These are phyloP conservation scores for Tetraselmis chui DNA, from an alignment of 139 green algal species.

Conservation along the genomic window DNA sequence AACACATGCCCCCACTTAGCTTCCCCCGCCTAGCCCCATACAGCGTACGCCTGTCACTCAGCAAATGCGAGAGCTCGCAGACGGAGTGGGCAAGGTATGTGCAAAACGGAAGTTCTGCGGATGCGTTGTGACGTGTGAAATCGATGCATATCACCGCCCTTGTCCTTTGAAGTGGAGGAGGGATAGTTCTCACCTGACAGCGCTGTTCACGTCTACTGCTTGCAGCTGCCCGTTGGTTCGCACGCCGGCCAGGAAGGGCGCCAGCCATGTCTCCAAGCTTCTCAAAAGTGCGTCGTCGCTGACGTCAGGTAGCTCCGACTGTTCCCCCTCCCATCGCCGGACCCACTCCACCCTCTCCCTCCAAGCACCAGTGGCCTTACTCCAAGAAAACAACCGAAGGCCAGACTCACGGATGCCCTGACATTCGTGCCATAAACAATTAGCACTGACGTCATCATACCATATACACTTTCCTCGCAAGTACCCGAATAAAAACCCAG, in stretches of 20 bases:
- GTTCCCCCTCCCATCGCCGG: not conserved
- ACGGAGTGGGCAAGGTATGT: too few relatives aligned
- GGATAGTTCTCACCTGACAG: conserved; percentile 25
- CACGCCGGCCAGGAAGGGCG: conserved; percentile 26
- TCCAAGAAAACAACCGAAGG: conserved; percentile 11
- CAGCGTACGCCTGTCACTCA: conserved; percentile 1
- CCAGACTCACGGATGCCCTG: conserved; percentile 35
- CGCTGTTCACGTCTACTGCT: conserved; percentile 14
- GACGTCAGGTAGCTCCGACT: conserved; percentile 39
- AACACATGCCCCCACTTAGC: too few relatives aligned
- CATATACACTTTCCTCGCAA: too few relatives aligned
- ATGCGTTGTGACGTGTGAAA: too few relatives aligned
- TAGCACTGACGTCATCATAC: too few relatives aligned
- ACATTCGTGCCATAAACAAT: too few relatives aligned
- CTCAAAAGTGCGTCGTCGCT: conserved; percentile 28
- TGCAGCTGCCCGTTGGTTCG: conserved; percentile 22
- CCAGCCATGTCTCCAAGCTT: conserved; percentile 27
- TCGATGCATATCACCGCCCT: too few relatives aligned
- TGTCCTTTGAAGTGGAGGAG: too few relatives aligned
- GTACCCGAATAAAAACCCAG: too few relatives aligned
- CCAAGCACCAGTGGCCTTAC: conserved; percentile 28
- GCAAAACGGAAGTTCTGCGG: too few relatives aligned
- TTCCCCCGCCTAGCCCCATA: too few relatives aligned
- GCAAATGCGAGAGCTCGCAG: conserved; percentile 7
- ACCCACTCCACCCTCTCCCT: conserved; percentile 36